Evolutionary conservation across 164 flowering plant species (phyloP).

Genomic region (Vitis amurensis): DNA sequence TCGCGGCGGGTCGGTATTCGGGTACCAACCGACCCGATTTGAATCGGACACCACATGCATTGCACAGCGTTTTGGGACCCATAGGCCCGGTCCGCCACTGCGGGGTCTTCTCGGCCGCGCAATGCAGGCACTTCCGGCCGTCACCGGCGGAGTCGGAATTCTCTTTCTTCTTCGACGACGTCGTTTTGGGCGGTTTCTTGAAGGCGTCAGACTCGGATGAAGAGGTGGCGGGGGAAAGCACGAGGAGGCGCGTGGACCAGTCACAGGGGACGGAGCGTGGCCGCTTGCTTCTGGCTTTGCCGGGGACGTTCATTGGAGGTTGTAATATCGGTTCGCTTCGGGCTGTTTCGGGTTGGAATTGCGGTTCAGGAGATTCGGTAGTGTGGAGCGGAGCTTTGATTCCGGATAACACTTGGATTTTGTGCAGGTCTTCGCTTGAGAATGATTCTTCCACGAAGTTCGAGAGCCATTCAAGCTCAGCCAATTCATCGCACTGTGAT

Average conservation of each 20-base stretch:
- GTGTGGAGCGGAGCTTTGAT: constrained; percentile 29
- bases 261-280: constrained; percentile 76
- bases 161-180: constrained; percentile 32
- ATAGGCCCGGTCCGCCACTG: constrained; percentile 97
- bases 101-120: constrained; percentile 88
- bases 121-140: constrained; percentile 77
- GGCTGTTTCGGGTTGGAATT: constrained; percentile 17
- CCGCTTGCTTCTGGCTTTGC: constrained; percentile 89
- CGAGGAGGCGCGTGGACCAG: constrained; percentile 79
- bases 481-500: constrained; percentile 78
- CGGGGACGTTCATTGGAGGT: constrained; percentile 65
- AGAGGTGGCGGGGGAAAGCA: constrained; percentile 36
- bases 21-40: constrained; percentile 96
- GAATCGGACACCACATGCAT: constrained; percentile 91
- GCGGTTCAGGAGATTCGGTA: constrained; percentile 32
- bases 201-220: constrained; percentile 25
- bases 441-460: constrained; percentile 91
- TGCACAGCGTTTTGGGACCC: constrained; percentile 94
- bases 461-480: constrained; percentile 96
- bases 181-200: constrained; percentile 14
- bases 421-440: constrained; percentile 65
- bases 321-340: constrained; percentile 34
- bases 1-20: constrained; percentile 91
- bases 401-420: neutral
- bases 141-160: constrained; percentile 6